Evolutionary conservation across 805 yeast species (phyloP).

Genomic region (Candida caryicola): DNA sequence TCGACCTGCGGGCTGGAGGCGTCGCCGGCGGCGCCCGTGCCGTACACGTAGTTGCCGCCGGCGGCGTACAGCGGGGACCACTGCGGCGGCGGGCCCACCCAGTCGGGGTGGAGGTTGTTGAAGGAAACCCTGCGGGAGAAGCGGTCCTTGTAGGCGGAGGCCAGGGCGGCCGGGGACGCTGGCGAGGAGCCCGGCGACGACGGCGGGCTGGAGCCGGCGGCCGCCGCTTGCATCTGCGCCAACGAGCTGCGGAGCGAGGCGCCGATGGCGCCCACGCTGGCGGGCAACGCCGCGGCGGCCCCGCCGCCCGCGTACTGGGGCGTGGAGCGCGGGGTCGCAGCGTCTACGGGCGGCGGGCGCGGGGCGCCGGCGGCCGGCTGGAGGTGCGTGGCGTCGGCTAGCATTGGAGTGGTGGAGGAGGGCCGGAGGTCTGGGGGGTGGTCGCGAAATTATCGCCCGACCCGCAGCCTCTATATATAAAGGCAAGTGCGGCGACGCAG

Average conservation of each 20-base stretch:
- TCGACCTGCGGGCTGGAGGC: constrained; percentile 7
- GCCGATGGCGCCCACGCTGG: too few relatives aligned
- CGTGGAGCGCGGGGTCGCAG: too few relatives aligned
- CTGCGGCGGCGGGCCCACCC: constrained; percentile 1
- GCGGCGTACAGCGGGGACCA: constrained; percentile 4
- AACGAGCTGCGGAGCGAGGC: too few relatives aligned
- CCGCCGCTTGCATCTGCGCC: too few relatives aligned
- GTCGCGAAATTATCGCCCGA: neutral
- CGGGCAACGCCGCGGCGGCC: too few relatives aligned
- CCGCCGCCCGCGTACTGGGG: too few relatives aligned
- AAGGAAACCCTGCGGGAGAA: constrained; percentile 44
- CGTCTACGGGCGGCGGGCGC: neutral
- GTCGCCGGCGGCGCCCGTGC: constrained; percentile 4
- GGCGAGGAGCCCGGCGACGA: neutral
- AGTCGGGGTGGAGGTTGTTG: constrained; percentile 36
- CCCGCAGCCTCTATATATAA: constrained; percentile 1
- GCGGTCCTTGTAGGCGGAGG: neutral
- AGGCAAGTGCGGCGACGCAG: too few relatives aligned
- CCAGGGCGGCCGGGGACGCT: neutral
- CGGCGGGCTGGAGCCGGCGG: neutral
- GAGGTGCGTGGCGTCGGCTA: constrained; percentile 4
- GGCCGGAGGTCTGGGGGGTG: neutral
- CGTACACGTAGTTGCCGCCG: constrained; percentile 4
- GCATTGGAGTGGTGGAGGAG: neutral
- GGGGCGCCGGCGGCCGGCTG: neutral